These are phyloP conservation scores for Glycine tomentella DNA, from an alignment of 306 rosid genomes.

Conservation along the genomic window DNA sequence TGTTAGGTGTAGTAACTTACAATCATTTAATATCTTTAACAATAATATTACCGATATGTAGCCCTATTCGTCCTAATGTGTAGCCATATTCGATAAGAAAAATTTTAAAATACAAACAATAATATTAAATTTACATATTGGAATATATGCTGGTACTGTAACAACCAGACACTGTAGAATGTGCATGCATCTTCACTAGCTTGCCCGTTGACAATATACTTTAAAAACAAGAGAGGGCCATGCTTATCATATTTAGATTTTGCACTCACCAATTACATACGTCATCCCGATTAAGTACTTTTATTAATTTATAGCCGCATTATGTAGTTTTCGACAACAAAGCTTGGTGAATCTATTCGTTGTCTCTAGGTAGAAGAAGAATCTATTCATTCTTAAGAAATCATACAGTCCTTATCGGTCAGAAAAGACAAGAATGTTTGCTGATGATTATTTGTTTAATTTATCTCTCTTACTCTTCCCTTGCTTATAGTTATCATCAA, in stretches of 20 bases:
- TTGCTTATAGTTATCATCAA: conserved; percentile 7
- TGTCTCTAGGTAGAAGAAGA: conserved; percentile 47
- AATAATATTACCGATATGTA: conserved; percentile 7
- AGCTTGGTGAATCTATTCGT: conserved; percentile 52
- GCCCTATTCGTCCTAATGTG: background rate
- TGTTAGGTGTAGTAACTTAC: conserved; percentile 1
- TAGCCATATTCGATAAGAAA: background rate
- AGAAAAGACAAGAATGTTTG: conserved; percentile 46
- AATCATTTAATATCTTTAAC: conserved; percentile 16
- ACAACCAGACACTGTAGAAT: conserved; percentile 17
- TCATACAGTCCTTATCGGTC: conserved; percentile 33
- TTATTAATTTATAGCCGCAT: conserved; percentile 49
- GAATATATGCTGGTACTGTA: conserved; percentile 25
- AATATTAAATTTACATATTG: conserved; percentile 34
- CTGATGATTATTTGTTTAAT: conserved; percentile 26
- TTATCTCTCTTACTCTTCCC: background rate
- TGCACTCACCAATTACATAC: conserved; percentile 39
- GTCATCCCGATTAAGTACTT: conserved; percentile 47
- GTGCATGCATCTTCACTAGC: conserved; percentile 56
- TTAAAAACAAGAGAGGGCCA: conserved; percentile 37
- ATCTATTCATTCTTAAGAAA: conserved; percentile 48
- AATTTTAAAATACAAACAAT: background rate
- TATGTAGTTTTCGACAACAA: conserved; percentile 44
- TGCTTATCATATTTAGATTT: conserved; percentile 19
- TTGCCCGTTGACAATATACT: conserved; percentile 46